A percentile compares a stretch with the other conserved stretches of the same genome.
Evolutionary conservation across 2,329 filamentous ascomycete species (phyloP).

Genomic region (Xylaria sp.): DNA sequence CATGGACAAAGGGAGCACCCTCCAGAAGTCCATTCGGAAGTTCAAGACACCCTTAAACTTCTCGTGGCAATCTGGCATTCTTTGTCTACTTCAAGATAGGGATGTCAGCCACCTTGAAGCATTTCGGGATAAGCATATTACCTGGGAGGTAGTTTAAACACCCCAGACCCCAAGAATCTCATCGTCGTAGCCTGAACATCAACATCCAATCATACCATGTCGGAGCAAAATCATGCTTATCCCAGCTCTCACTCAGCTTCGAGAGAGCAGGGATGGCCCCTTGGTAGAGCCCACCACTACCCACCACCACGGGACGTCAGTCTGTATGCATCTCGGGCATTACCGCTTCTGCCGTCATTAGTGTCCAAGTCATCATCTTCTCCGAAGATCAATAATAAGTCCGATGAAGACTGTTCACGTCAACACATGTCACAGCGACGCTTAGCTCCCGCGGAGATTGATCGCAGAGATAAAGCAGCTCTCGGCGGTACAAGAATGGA

Average conservation of each 20-base stretch:
- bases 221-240: constrained; percentile 4
- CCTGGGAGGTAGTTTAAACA: not conserved
- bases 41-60: constrained; percentile 6
- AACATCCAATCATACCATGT: constrained; percentile 7
- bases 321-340: constrained; percentile 12
- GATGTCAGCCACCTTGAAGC: not conserved
- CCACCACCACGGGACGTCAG: constrained; percentile 13
- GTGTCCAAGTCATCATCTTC: constrained; percentile 14
- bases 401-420: constrained; percentile 8
- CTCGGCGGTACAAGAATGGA: constrained; percentile 12
- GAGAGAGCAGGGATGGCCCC: constrained; percentile 2
- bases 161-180: not conserved
- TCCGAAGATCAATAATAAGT: constrained; percentile 13
- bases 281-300: constrained; percentile 3
- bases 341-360: constrained; percentile 17
- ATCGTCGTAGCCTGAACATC: not conserved
- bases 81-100: constrained; percentile 10
- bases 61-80: not conserved
- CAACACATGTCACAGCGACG: constrained; percentile 2
- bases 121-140: not conserved
- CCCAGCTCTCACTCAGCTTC: not conserved
- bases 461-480: not conserved
- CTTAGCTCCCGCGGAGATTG: not conserved
- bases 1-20: constrained; percentile 7
- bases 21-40: not conserved